A percentile compares a stretch with the other conserved stretches of the same genome.
These are phyloP conservation scores for Avicennia marina DNA, from an alignment of 257 asterid genomes.

Conservation along the genomic window DNA sequence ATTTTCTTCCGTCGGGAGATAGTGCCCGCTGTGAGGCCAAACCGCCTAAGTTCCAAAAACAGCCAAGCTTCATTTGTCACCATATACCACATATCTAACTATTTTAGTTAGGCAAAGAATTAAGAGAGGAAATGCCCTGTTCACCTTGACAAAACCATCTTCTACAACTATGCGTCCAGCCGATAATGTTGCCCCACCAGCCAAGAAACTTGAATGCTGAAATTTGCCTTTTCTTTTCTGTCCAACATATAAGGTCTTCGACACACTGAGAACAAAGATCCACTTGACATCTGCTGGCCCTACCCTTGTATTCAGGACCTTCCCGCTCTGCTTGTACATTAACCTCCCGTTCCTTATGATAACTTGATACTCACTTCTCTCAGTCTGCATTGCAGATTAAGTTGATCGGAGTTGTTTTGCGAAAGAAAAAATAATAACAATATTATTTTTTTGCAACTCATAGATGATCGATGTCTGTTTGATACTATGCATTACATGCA, in stretches of 20 bases:
- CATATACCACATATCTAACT: not conserved
- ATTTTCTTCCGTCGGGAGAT: conserved; percentile 89
- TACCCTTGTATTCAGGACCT: conserved; percentile 57
- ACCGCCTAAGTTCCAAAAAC: conserved; percentile 45
- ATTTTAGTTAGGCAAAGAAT: not conserved
- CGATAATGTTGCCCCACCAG: conserved; percentile 88
- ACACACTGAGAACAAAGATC: conserved; percentile 83
- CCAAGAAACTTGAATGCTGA: conserved; percentile 95
- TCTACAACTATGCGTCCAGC: conserved; percentile 83
- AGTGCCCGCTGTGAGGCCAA: conserved; percentile 98
- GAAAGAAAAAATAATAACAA: too few species aligned
- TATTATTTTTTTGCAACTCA: too few species aligned
- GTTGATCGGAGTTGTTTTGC: too few species aligned
- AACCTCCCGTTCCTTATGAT: conserved; percentile 51
- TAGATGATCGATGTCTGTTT: too few species aligned
- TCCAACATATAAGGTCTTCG: conserved; percentile 60
- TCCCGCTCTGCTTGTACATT: conserved; percentile 49
- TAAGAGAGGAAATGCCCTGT: not conserved
- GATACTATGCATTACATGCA: not conserved
- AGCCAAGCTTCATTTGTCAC: too few species aligned
- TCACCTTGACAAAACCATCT: conserved; percentile 73
- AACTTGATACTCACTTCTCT: conserved; percentile 66
- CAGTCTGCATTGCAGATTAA: conserved; percentile 35
- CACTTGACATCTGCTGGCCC: conserved; percentile 66
- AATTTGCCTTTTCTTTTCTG: conserved; percentile 73